A percentile compares a stretch with the other conserved stretches of the same genome.
Evolutionary conservation across 257 asterid genomes (phyloP).

Genomic region (Nicotiana undulata): DNA sequence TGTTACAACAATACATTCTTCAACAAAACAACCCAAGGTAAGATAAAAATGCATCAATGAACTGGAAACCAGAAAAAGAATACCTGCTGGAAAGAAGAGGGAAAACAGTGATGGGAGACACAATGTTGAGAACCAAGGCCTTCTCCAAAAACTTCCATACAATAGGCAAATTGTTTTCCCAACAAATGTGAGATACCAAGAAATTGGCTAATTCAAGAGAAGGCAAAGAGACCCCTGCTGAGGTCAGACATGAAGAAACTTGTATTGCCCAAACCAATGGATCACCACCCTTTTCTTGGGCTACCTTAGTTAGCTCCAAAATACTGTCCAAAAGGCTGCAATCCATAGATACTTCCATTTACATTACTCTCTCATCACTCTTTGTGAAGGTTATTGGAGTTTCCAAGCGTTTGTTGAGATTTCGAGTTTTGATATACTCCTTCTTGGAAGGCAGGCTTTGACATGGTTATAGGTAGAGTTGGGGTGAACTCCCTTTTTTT

Average conservation of each 20-base stretch:
- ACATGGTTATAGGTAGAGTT: no score
- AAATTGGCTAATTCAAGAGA: slow-evolving; percentile 55
- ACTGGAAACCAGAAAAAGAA: not conserved
- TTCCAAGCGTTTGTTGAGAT: no score
- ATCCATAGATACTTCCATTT: slow-evolving; percentile 45
- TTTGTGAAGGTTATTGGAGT: not conserved
- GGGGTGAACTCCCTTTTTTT: no score
- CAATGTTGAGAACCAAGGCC: slow-evolving; percentile 67
- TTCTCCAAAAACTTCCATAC: slow-evolving; percentile 89
- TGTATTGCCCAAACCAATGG: slow-evolving; percentile 78
- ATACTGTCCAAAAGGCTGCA: slow-evolving; percentile 50
- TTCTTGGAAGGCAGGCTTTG: no score
- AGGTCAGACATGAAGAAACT: slow-evolving; percentile 60
- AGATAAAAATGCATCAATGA: not conserved
- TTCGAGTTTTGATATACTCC: no score
- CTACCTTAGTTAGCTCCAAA: slow-evolving; percentile 60
- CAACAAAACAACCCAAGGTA: not conserved
- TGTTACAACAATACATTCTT: not conserved
- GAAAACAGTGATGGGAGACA: slow-evolving; percentile 73
- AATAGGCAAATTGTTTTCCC: slow-evolving; percentile 87
- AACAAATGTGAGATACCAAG: slow-evolving; percentile 76
- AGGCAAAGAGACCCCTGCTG: slow-evolving; percentile 65
- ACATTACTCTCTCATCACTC: slow-evolving; percentile 17
- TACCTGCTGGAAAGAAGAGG: slow-evolving; percentile 82
- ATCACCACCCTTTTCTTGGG: slow-evolving; percentile 67